phyloP scores from a whole-genome alignment of 164 flowering plant species.

The Magnolia changhungtana region DNA sequence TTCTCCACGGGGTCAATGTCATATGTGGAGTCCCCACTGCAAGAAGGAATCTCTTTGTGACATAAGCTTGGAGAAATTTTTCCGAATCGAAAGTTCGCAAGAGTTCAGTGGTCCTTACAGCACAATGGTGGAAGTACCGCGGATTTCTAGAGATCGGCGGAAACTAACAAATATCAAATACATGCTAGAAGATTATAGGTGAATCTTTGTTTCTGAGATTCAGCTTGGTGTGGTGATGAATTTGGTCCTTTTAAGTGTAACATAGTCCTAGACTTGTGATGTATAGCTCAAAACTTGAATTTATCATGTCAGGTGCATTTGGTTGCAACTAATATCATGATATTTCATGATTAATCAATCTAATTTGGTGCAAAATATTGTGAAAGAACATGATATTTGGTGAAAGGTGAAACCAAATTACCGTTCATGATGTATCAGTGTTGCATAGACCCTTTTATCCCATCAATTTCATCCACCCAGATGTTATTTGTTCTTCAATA shows the following conservation, averaged over 20 bases:
- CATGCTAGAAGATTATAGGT: slow-evolving; percentile 75
- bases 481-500: too few species aligned
- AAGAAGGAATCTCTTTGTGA: slow-evolving; percentile 75
- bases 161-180: slow-evolving; percentile 58
- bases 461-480: too few species aligned
- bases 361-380: too few species aligned
- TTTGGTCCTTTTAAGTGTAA: too few species aligned
- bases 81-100: slow-evolving; percentile 68
- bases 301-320: neutral
- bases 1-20: slow-evolving; percentile 69
- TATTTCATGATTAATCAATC: too few species aligned
- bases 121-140: slow-evolving; percentile 81
- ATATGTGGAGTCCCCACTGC: slow-evolving; percentile 77
- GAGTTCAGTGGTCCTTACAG: slow-evolving; percentile 93
- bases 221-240: neutral
- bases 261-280: neutral
- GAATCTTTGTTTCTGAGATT: slow-evolving; percentile 7
- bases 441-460: neutral
- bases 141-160: slow-evolving; percentile 61
- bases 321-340: too few species aligned
- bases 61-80: slow-evolving; percentile 68
- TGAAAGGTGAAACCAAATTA: neutral
- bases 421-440: neutral
- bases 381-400: too few species aligned
- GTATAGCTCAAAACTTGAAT: neutral